Base-by-base conservation (phyloP, 768 basidiomycete genomes). In the Rhizopogon vulgaris region DNA sequence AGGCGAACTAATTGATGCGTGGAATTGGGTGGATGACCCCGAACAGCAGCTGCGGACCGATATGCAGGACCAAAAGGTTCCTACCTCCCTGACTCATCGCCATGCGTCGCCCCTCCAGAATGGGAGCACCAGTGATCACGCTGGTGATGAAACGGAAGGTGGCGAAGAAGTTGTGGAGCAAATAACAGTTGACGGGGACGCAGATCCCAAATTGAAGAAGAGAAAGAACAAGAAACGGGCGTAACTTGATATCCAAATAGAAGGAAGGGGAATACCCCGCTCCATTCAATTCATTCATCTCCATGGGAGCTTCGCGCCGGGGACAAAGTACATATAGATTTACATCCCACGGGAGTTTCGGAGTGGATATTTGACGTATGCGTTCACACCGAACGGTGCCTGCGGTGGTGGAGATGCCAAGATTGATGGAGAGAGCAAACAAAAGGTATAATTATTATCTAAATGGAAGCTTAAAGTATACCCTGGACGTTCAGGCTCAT, bases 1-100 rank as follows among this genome's bases (percentile, higher is more conserved):
- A 54, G 87, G 90, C 49, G 93, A 95, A 67, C 56, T 91, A n/a
- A 58, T 57, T 11, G 75, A 80, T 24, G 78, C 83, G 18, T 92
- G 87, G 86, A 66, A 57, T 14, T 94, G 87, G 87, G 75, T 70
- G 48, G 90, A 92, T 67, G 76, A 72, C 14, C 69, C 73, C 18
- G 60, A 64, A 12, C 62, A 63, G 32, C 32, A 63, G 32, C 32
- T 12, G 12, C 32, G 12, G 32, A 34, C 32, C 4, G 32, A 34
- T 12, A 11, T 10, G 58, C 56, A 63, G 48, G 52, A 24, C 28
- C 41, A 52, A 46, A 57, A 58, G 51, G 56, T 8, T 18, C 3
- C 38, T 39, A 49, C 49, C 52, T 52, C 28, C 52, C 36, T 45
- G 51, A 48, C 46, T 52, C 4, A 37, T 52, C 60, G 41, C 41